Conservation (phyloP, 2,329 filamentous ascomycete genomes). For the Colletotrichum liriopes region DNA sequence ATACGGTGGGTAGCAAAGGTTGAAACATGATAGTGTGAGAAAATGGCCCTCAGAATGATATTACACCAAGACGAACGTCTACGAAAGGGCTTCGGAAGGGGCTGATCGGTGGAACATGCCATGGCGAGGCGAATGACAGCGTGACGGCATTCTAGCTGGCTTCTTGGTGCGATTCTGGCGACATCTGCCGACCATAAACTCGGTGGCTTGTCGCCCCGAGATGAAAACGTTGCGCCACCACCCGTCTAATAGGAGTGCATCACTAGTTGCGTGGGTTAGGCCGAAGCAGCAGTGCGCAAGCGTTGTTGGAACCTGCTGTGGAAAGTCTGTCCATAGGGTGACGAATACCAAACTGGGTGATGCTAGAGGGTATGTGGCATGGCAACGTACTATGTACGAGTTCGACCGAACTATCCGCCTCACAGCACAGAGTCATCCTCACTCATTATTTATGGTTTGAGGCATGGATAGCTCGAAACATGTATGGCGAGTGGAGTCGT, state of each 20-base stretch:
- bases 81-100: conserved; percentile 5
- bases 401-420: conserved; percentile 37
- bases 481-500: conserved; percentile 26
- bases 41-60: conserved; percentile 15
- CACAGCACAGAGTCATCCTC: not conserved
- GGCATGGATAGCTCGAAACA: conserved; percentile 41
- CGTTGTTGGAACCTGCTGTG: conserved; percentile 30
- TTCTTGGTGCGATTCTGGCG: conserved; percentile 23
- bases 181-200: conserved; percentile 30
- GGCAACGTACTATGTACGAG: conserved; percentile 29
- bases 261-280: conserved; percentile 17
- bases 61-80: not conserved
- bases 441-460: conserved; percentile 15
- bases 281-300: conserved; percentile 21
- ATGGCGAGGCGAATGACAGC: conserved; percentile 22
- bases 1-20: conserved; percentile 24
- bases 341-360: conserved; percentile 9
- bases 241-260: conserved; percentile 13
- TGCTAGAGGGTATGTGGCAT: conserved; percentile 18
- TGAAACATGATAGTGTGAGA: conserved; percentile 35
- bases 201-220: conserved; percentile 8
- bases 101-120: conserved; percentile 5
- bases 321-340: conserved; percentile 9
- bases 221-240: conserved; percentile 32
- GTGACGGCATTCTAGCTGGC: conserved; percentile 33